phyloP scores from a whole-genome alignment of 179 eudicot genomes.

The Vitellaria paradoxa region DNA sequence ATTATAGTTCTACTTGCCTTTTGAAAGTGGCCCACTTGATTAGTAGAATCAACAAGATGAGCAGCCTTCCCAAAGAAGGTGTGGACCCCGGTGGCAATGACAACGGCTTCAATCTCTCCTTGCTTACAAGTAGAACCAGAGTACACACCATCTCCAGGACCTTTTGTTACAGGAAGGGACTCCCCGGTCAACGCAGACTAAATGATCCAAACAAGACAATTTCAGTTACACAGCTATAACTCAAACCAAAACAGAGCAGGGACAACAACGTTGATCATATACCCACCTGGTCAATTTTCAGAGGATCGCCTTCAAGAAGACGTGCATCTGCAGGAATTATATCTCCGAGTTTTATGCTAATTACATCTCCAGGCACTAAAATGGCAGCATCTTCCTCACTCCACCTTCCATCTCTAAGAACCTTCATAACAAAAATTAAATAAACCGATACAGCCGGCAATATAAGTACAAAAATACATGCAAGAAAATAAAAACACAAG shows the following conservation, averaged over 20 bases:
- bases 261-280: not conserved
- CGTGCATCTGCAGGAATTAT: constrained; percentile 93
- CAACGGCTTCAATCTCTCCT: constrained; percentile 67
- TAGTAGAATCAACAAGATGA: constrained; percentile 57
- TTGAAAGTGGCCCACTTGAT: constrained; percentile 70
- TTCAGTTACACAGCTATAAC: not conserved
- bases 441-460: not conserved
- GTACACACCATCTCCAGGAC: constrained; percentile 64
- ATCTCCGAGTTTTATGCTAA: constrained; percentile 86
- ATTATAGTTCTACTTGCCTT: constrained; percentile 28
- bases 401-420: constrained; percentile 82
- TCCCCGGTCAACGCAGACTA: constrained; percentile 66
- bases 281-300: constrained; percentile 85
- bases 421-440: constrained; percentile 27
- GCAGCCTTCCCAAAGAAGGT: constrained; percentile 79
- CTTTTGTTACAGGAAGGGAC: constrained; percentile 67
- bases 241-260: not conserved
- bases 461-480: not conserved
- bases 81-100: constrained; percentile 67
- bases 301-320: constrained; percentile 86
- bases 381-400: constrained; percentile 79
- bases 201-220: constrained; percentile 4
- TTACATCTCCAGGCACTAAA: constrained; percentile 82
- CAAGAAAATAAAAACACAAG: no score
- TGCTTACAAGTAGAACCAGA: constrained; percentile 74